Percentiles rank a stretch among this genome's conserved stretches.
Conservation (phyloP, 2,329 filamentous ascomycete species). For the Monilinia laxa region DNA sequence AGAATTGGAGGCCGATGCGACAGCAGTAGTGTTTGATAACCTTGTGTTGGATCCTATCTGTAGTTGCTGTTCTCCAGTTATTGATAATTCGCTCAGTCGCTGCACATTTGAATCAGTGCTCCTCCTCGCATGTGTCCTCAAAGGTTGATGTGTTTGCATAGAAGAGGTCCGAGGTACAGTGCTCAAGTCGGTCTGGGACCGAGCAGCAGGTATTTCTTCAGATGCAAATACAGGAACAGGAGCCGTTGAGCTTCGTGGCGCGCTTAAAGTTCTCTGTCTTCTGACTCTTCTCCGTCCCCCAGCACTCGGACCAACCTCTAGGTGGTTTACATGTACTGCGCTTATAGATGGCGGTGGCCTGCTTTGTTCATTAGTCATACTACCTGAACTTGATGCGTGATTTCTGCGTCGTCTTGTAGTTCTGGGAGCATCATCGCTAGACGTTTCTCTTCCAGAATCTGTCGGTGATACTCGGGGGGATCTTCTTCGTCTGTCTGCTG, state of each 20-base stretch:
- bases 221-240: conserved; percentile 46
- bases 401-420: conserved; percentile 39
- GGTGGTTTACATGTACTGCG: conserved; percentile 46
- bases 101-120: conserved; percentile 36
- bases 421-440: conserved; percentile 32
- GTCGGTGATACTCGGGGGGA: conserved; percentile 33
- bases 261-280: conserved; percentile 52
- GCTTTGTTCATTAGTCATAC: conserved; percentile 50
- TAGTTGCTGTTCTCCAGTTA: conserved; percentile 19
- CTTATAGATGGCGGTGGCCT: conserved; percentile 50
- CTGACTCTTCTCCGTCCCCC: conserved; percentile 44
- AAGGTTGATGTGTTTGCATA: conserved; percentile 19
- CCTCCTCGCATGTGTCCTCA: conserved; percentile 35
- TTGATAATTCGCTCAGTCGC: conserved; percentile 30
- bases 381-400: conserved; percentile 49
- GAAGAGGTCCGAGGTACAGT: conserved; percentile 42
- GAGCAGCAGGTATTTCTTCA: conserved; percentile 51
- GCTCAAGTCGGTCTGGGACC: conserved; percentile 65
- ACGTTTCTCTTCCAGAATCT: conserved; percentile 34
- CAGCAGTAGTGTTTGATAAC: conserved; percentile 5
- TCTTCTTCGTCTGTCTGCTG: conserved; percentile 33
- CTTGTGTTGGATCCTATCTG: conserved; percentile 19
- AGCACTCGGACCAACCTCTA: conserved; percentile 51
- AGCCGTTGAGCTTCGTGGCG: conserved; percentile 54
- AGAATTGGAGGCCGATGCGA: conserved; percentile 25